Percentiles rank a stretch among this genome's conserved stretches.
Conservation (phyloP, 768 basidiomycete genomes). For the Phlebiopsis gigantea region DNA sequence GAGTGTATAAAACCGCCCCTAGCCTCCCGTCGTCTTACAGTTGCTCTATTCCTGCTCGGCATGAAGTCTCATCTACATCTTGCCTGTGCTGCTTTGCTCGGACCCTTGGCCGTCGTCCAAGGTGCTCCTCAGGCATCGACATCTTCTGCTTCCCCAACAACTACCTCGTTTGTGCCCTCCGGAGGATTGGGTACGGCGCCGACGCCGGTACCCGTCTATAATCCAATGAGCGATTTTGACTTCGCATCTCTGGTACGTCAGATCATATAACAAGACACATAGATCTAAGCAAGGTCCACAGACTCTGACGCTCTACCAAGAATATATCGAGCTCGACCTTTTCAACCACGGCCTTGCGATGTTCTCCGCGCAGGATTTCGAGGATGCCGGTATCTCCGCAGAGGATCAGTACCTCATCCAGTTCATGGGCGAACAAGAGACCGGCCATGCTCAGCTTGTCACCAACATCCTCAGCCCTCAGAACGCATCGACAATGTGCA, state of each 20-base stretch:
- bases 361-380: constrained; percentile 54
- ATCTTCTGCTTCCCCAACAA: constrained; percentile 3
- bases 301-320: constrained; percentile 58
- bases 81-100: background rate
- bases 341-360: constrained; percentile 50
- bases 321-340: constrained; percentile 56
- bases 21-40: too few relatives aligned
- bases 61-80: background rate
- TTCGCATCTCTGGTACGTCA: constrained; percentile 41
- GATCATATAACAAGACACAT: background rate
- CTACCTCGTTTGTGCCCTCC: constrained; percentile 7
- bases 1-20: too few relatives aligned
- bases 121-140: background rate
- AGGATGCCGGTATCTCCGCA: constrained; percentile 44
- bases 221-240: constrained; percentile 38
- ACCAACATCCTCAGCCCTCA: constrained; percentile 44
- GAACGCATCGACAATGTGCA: constrained; percentile 45
- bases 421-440: constrained; percentile 61
- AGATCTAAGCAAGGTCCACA: constrained; percentile 9
- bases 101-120: background rate
- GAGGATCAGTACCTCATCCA: constrained; percentile 52
- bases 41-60: background rate
- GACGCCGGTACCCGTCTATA: constrained; percentile 26
- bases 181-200: constrained; percentile 25
- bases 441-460: constrained; percentile 53